Base-by-base conservation (phyloP, 2,329 filamentous ascomycete species). In the Incumbomyces delicatus region DNA sequence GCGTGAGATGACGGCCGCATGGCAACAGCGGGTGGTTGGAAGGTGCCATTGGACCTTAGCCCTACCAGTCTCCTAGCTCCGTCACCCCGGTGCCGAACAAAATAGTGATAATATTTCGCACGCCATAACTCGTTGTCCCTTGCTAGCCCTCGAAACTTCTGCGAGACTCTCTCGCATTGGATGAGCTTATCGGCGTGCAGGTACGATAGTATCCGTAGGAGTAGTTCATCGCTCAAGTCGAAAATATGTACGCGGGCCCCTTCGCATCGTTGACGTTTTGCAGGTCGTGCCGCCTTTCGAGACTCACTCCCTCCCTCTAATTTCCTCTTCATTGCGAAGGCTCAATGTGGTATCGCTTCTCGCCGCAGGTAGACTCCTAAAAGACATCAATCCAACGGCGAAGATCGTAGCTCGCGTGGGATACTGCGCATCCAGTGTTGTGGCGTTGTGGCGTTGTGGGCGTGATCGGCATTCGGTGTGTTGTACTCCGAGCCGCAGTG, bases 61-160 rank as follows among this genome's bases (percentile, higher is more conserved):
- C 83, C 83, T 0, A 85, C 84, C 47, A 90, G 80, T 48, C 84
- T 79, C 55, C 84, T 75, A 31, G 84, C 85, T n/a, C n/a, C n/a
- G n/a, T n/a, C n/a, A n/a, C n/a, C n/a, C 59, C 88, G 79, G 33
- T 87, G 88, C 31, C 85, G 76, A 27, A 95, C 86, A 65, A 94
- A 96, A 52, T 84, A 81, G 20, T 80, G 75, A 66, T 94, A 95
- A 66, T 95, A 98, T 41, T 87, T 78, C 12, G 77, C 76, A 63
- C 90, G 92, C 92, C 92, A 98, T 47, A 96, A 70, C 61, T 95
- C 87, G 1, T 84, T 83, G 63, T 96, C 92, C 46, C 76, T 74
- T 6, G 86, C 76, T 14, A 96, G 74, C 33, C 72, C 73, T 56
- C 80, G 73, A 60, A 94, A 84, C 49, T 85, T 86, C 45, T 69